A percentile compares a stretch with the other conserved stretches of the same genome.
Evolutionary conservation across 495 filamentous ascomycete species (phyloP).

Genomic region (Aspergillus egyptiacus): DNA sequence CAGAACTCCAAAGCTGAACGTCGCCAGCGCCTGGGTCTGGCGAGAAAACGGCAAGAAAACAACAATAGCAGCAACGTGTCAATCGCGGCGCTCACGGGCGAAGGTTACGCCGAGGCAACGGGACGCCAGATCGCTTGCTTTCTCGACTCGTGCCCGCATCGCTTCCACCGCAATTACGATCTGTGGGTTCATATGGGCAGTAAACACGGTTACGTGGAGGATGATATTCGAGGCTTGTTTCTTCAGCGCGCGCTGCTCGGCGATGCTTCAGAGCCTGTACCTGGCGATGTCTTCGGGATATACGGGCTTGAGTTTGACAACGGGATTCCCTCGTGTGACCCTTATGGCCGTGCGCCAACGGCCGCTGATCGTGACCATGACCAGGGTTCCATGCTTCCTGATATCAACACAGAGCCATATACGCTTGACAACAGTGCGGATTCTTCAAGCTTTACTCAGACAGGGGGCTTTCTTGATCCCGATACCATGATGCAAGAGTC

Average conservation of each 20-base stretch:
- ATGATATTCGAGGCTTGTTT: slow-evolving; percentile 47
- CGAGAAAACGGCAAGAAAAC: slow-evolving; percentile 19
- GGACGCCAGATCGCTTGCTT: slow-evolving; percentile 53
- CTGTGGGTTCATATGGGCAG: slow-evolving; percentile 58
- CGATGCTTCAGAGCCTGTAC: slow-evolving; percentile 23
- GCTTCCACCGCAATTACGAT: slow-evolving; percentile 63
- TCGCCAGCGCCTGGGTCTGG: slow-evolving; percentile 31
- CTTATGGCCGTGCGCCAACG: slow-evolving; percentile 11
- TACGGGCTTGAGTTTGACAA: slow-evolving; percentile 41
- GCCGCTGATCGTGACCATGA: neutral
- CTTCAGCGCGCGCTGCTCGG: slow-evolving; percentile 36
- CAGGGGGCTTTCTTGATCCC: slow-evolving; percentile 10
- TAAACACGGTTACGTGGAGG: slow-evolving; percentile 44
- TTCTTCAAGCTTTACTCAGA: slow-evolving; percentile 6
- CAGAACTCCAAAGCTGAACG: slow-evolving; percentile 40
- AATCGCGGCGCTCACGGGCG: slow-evolving; percentile 52
- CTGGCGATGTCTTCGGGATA: slow-evolving; percentile 33
- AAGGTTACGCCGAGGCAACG: slow-evolving; percentile 48
- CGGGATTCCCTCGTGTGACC: slow-evolving; percentile 19
- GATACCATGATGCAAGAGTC: slow-evolving; percentile 31
- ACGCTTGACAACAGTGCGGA: neutral
- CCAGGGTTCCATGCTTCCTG: neutral
- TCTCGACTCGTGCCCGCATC: slow-evolving; percentile 45
- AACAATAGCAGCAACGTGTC: slow-evolving; percentile 19
- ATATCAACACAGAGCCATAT: slow-evolving; percentile 6